Percentiles rank a stretch among this genome's conserved stretches.
Evolutionary conservation across 139 green algal species (phyloP).

Genomic region (Volvox africanus): DNA sequence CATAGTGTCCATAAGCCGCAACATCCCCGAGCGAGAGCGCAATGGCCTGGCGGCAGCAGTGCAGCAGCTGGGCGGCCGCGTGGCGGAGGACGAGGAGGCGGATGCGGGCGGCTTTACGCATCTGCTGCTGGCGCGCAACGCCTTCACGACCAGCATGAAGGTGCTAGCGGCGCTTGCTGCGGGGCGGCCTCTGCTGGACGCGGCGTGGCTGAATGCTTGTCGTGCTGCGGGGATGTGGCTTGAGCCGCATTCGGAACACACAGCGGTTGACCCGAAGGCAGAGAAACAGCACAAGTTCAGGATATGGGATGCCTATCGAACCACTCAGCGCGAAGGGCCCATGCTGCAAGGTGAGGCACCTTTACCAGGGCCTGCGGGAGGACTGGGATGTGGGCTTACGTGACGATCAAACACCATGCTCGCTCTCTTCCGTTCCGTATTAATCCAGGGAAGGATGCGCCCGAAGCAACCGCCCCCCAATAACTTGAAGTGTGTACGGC

Average conservation of each 20-base stretch:
- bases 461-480: too few relatives aligned
- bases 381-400: not conserved
- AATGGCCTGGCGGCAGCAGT: not conserved
- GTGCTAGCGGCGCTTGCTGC: conserved; percentile 36
- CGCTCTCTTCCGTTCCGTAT: too few relatives aligned
- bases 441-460: too few relatives aligned
- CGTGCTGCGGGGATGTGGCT: not conserved
- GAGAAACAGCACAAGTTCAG: conserved; percentile 11
- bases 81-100: conserved; percentile 30
- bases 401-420: too few relatives aligned
- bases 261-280: conserved; percentile 5
- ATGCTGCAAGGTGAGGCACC: conserved; percentile 16
- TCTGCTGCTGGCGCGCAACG: conserved; percentile 26
- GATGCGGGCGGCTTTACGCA: conserved; percentile 24
- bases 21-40: conserved; percentile 13
- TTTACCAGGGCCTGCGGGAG: not conserved
- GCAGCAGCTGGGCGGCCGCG: not conserved
- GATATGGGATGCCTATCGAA: conserved; percentile 21
- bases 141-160: conserved; percentile 31
- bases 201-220: conserved; percentile 11
- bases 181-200: conserved; percentile 39
- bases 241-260: conserved; percentile 17
- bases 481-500: too few relatives aligned
- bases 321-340: not conserved
- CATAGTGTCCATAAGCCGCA: conserved; percentile 23